Evolutionary conservation across 768 basidiomycete genomes (phyloP).

Genomic region (Kwoniella mangroviensis): DNA sequence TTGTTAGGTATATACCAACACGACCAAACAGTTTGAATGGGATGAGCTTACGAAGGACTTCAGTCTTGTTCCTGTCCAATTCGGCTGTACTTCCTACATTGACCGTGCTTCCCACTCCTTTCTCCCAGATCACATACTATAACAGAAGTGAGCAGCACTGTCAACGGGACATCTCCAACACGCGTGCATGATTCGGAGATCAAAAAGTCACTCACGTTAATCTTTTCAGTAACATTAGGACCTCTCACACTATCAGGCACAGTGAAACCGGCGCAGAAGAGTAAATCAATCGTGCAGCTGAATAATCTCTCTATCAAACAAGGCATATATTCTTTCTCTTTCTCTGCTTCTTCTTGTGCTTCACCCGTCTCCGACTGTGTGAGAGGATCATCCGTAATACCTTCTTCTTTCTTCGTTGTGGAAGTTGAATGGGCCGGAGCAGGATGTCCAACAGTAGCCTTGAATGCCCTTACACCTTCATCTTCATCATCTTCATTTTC

Average conservation of each 20-base stretch:
- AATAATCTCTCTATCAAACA: constrained; percentile 81
- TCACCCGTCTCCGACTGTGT: constrained; percentile 3
- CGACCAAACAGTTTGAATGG: too few relatives aligned
- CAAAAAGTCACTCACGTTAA: constrained; percentile 49
- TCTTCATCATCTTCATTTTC: constrained; percentile 28
- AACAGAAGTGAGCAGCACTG: background rate
- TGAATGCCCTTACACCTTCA: constrained; percentile 43
- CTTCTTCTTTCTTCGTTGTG: constrained; percentile 8
- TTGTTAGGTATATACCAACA: too few relatives aligned
- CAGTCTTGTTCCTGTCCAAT: constrained; percentile 79
- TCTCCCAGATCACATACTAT: constrained; percentile 70
- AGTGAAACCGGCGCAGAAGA: constrained; percentile 94
- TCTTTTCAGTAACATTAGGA: constrained; percentile 50
- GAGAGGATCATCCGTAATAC: constrained; percentile 33
- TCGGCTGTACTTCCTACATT: constrained; percentile 68
- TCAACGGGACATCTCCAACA: too few relatives aligned
- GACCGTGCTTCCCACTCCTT: constrained; percentile 85
- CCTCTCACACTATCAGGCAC: constrained; percentile 64
- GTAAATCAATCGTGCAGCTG: constrained; percentile 75
- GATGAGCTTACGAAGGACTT: constrained; percentile 71
- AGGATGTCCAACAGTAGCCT: constrained; percentile 39
- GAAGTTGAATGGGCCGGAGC: constrained; percentile 11
- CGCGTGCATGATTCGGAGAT: background rate
- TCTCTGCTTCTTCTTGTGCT: constrained; percentile 5
- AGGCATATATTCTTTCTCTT: constrained; percentile 63